Evolutionary conservation across 1,139 yeast genomes (phyloP).

Genomic region (Candida freyschussii): DNA sequence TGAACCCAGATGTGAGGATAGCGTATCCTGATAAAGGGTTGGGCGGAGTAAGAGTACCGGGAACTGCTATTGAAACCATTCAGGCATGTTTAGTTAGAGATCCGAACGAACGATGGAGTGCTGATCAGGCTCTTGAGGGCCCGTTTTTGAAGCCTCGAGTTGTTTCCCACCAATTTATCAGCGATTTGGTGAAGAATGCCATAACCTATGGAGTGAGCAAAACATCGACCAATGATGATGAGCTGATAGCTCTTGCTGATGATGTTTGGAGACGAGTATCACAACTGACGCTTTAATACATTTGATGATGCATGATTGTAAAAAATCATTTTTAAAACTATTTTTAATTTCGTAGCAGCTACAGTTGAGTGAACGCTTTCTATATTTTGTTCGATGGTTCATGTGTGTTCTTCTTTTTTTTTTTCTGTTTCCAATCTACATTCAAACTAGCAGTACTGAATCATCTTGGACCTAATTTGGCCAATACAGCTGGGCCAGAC

Average conservation of each 20-base stretch:
- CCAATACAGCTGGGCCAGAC: constrained; percentile 72
- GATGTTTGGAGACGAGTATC: constrained; percentile 44
- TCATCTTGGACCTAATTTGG: constrained; percentile 89
- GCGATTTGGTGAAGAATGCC: constrained; percentile 72
- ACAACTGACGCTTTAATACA: constrained; percentile 19
- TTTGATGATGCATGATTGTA: too few relatives aligned
- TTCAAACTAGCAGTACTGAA: neutral
- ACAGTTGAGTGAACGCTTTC: too few relatives aligned
- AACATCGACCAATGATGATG: constrained; percentile 29
- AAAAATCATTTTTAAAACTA: too few relatives aligned
- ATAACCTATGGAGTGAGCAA: constrained; percentile 24
- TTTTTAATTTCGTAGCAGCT: too few relatives aligned
- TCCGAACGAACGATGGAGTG: constrained; percentile 65
- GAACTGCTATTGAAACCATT: constrained; percentile 66
- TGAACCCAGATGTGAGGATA: constrained; percentile 81
- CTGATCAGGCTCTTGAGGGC: constrained; percentile 52
- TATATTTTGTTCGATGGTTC: neutral
- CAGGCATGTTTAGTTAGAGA: constrained; percentile 68
- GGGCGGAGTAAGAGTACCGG: constrained; percentile 63
- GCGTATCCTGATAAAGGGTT: constrained; percentile 59
- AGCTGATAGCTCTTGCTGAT: constrained; percentile 42
- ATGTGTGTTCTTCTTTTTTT: neutral
- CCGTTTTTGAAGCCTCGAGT: constrained; percentile 70
- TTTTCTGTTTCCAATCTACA: neutral
- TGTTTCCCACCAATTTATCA: constrained; percentile 61